Evolutionary conservation across 352 stramenopile genomes (phyloP), one percentile per base, ranked within the genome.

Genomic region (Pythium chondricola): DNA sequence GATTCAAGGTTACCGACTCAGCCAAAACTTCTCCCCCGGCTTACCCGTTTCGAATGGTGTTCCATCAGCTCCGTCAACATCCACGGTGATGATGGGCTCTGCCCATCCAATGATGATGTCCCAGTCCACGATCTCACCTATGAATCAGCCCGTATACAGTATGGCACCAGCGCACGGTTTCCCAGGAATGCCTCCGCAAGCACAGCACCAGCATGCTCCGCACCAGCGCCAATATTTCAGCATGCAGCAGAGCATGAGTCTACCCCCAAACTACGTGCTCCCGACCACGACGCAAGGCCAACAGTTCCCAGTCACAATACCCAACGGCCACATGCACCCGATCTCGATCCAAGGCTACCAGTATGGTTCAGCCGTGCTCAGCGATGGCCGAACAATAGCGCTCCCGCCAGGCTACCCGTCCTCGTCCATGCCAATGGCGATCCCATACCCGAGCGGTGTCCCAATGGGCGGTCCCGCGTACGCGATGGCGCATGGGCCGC

Each of bases 1-100:
- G 5, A 87, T 89, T 48, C 75, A 87, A 49, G 86, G 81, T 26
- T 89, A 86, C 43, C 69, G 70, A 18, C 78, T 88, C 59, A 86
- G 63, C 25, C 77, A 86, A 44, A 71, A 69, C 17, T 85, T 72
- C 39, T 64, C 70, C 24, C 65, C 67, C 18, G 71, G 67, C 33
- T 45, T 57, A 4, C 42, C 48, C 42, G 13, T 61, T n/a, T n/a
- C n/a, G n/a, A n/a, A n/a, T 31, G 22, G 36, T 39, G 38, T 48
- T 54, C 16, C 63, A 53, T 37, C 37, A 54, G 49, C 61, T 54
- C 17, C 36, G 44, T 21, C 39, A 57, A 20, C 37, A 2, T 45
- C 50, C 3, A 51, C 30, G 17, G 22, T 31, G 2, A 55, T 56
- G 47, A 48, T 56, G 54, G 29, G 3, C 17, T 43, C 47, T 3